phyloP scores from a whole-genome alignment of 331 rosid species.

The Phaseolus coccineus region DNA sequence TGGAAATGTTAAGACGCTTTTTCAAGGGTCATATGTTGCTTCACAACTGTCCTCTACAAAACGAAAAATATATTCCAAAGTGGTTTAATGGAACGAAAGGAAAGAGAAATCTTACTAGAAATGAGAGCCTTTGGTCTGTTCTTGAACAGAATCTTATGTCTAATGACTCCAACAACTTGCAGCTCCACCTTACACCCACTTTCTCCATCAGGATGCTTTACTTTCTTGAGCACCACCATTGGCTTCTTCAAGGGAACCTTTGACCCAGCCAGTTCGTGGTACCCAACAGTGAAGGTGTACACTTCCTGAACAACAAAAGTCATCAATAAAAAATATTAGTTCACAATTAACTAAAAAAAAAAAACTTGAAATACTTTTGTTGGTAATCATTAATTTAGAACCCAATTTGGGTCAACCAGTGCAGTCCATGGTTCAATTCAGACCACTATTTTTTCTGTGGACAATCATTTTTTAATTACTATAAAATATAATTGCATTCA shows the following conservation, averaged over 20 bases:
- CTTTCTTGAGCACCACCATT: constrained; percentile 76
- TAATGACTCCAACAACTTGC: constrained; percentile 77
- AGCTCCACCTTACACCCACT: constrained; percentile 56
- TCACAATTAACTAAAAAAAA: not conserved
- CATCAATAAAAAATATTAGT: not conserved
- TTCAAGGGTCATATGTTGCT: constrained; percentile 37
- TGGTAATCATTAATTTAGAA: not conserved
- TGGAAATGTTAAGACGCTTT: constrained; percentile 27
- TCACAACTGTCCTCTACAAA: constrained; percentile 42
- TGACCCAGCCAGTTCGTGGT: constrained; percentile 86
- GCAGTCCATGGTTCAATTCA: not conserved
- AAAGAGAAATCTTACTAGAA: constrained; percentile 60
- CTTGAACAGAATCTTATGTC: constrained; percentile 84
- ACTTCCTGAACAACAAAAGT: constrained; percentile 57
- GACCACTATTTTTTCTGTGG: not conserved
- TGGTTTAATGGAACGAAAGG: not conserved
- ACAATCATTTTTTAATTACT: not conserved
- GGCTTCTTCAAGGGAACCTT: constrained; percentile 87
- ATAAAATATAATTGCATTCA: constrained; percentile 2
- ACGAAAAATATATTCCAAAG: constrained; percentile 18
- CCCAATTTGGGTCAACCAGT: not conserved
- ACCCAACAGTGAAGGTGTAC: constrained; percentile 80
- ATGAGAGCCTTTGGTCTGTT: constrained; percentile 87
- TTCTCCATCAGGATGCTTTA: constrained; percentile 39
- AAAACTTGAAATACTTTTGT: not conserved